A percentile compares a stretch with the other conserved stretches of the same genome.
phyloP scores from a whole-genome alignment of 1,284 basidiomycete species.

The Ustilago lituana region DNA sequence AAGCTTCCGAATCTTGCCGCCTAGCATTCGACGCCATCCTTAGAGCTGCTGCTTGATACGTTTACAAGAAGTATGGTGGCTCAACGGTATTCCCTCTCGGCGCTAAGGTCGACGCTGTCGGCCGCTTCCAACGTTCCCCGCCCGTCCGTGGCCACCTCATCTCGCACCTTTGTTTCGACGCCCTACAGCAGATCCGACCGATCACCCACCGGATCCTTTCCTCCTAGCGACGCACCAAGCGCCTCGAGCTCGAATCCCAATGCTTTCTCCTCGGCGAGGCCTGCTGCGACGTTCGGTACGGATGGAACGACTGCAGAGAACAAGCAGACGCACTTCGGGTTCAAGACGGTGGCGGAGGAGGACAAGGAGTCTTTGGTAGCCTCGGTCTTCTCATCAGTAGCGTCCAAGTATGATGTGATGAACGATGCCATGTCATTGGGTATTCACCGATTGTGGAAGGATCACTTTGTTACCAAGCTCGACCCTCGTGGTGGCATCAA shows the following conservation, averaged over 20 bases:
- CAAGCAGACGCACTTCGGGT: slow-evolving; percentile 83
- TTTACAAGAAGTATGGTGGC: slow-evolving; percentile 23
- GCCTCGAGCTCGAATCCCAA: slow-evolving; percentile 7
- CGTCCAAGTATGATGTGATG: slow-evolving; percentile 96
- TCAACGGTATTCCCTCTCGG: slow-evolving; percentile 41
- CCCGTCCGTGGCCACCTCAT: slow-evolving; percentile 32
- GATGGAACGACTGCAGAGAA: slow-evolving; percentile 31
- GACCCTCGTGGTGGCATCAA: slow-evolving; percentile 74
- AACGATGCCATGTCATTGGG: slow-evolving; percentile 98
- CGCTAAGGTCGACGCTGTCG: slow-evolving; percentile 45
- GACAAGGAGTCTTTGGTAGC: slow-evolving; percentile 79
- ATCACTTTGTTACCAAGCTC: slow-evolving; percentile 81
- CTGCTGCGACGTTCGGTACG: slow-evolving; percentile 12
- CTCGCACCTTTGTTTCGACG: slow-evolving; percentile 36
- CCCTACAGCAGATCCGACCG: slow-evolving; percentile 36
- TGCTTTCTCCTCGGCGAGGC: slow-evolving; percentile 15
- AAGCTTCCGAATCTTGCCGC: background rate
- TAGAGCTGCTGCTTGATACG: background rate
- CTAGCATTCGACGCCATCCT: background rate
- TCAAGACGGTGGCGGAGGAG: slow-evolving; percentile 82
- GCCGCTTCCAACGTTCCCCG: slow-evolving; percentile 31
- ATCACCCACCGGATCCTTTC: slow-evolving; percentile 37
- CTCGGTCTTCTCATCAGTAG: slow-evolving; percentile 93
- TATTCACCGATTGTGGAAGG: slow-evolving; percentile 97
- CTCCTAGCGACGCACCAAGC: slow-evolving; percentile 50